Conservation (phyloP, 805 yeast species). For the Candida quercuum region DNA sequence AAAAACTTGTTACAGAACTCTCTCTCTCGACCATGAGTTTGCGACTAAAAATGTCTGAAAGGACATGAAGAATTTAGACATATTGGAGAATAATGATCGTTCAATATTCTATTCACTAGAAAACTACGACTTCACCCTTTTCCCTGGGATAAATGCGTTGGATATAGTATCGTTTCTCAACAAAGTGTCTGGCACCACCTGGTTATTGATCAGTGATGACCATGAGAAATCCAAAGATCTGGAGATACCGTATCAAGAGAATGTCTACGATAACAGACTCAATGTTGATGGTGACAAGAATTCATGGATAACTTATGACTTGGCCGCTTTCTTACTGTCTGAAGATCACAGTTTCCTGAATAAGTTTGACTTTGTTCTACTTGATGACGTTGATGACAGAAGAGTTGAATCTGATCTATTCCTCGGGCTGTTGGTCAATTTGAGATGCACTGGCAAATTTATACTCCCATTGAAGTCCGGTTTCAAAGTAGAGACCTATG, state of each 20-base stretch:
- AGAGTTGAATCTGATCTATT: neutral
- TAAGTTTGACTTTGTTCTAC: slow-evolving; percentile 3
- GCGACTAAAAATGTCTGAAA: too few relatives aligned
- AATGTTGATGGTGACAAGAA: neutral
- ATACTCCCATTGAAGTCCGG: slow-evolving; percentile 3
- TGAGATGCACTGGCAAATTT: neutral
- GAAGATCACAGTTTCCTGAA: neutral
- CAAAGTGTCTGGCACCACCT: too few relatives aligned
- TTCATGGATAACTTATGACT: slow-evolving; percentile 3
- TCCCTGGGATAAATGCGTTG: too few relatives aligned
- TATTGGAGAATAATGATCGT: too few relatives aligned
- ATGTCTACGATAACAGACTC: slow-evolving; percentile 3
- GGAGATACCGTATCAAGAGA: slow-evolving; percentile 1
- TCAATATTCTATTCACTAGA: too few relatives aligned
- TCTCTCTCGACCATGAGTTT: too few relatives aligned
- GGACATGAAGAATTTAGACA: too few relatives aligned
- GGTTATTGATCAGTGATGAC: slow-evolving; percentile 1
- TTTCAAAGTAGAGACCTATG: neutral
- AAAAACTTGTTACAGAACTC: too few relatives aligned
- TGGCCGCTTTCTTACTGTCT: neutral
- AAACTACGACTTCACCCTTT: too few relatives aligned
- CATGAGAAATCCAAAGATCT: neutral
- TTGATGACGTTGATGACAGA: slow-evolving; percentile 5
- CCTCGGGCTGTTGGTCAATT: neutral
- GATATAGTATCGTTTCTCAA: too few relatives aligned